Conservation (phyloP, 179 eudicot species). For the Beta corolliflora region DNA sequence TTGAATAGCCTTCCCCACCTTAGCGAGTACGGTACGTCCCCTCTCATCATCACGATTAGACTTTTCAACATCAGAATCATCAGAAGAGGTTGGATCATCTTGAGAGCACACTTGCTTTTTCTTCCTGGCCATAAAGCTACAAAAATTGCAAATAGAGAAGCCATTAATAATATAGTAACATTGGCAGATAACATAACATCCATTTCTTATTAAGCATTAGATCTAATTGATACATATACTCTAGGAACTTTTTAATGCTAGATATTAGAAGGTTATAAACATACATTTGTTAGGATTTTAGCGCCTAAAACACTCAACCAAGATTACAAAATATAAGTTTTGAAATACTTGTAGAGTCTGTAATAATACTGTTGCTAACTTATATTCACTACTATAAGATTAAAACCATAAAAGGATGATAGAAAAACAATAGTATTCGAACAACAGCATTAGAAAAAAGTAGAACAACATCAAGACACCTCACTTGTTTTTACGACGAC, state of each 20-base stretch:
- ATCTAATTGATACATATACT: too few relatives aligned
- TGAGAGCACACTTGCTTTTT: background rate
- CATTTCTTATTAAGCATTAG: too few relatives aligned
- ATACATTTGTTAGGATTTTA: too few relatives aligned
- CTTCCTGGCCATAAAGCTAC: background rate
- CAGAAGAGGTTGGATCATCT: background rate
- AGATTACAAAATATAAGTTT: too few relatives aligned
- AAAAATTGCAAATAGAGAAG: background rate
- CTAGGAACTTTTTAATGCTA: too few relatives aligned
- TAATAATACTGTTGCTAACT: too few relatives aligned
- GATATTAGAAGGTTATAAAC: too few relatives aligned
- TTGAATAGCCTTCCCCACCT: background rate
- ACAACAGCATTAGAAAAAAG: background rate
- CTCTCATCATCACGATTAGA: background rate
- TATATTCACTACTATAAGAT: too few relatives aligned
- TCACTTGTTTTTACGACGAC: background rate
- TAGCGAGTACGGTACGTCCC: background rate
- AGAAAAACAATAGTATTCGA: background rate
- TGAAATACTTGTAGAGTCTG: too few relatives aligned
- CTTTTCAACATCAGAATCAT: background rate
- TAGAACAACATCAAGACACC: background rate
- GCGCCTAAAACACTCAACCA: too few relatives aligned
- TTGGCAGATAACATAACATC: too few relatives aligned
- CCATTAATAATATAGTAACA: too few relatives aligned
- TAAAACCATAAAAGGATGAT: background rate